Evolutionary conservation across 2,329 filamentous ascomycete species (phyloP), one percentile per base, ranked within the genome.

Genomic region (Alternaria longipes): DNA sequence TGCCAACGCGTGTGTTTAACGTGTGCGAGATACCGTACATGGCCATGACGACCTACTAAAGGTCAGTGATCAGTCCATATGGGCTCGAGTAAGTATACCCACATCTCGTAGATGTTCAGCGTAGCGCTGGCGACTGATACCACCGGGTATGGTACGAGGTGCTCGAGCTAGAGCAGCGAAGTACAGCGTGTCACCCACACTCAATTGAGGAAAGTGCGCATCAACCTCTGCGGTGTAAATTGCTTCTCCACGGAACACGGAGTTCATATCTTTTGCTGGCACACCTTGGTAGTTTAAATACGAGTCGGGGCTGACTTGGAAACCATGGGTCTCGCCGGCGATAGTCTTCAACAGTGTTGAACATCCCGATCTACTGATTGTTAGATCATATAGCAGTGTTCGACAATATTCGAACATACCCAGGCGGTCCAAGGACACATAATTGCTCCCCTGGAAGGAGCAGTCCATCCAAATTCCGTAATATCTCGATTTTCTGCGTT

Each of bases 171-270:
- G 62, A 34, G 91, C 90, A 34, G 91, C 91, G 65, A 94, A 94
- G 56, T 88, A 89, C 47, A 94, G 83, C 1, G 91, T 94, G 67
- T 94, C 89, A 32, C 90, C 90, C 51, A 94, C 91, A 2, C 86
- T 88, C 66, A 94, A 78, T 79, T 90, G 86, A 22, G 91, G 90
- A 70, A 93, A 93, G 78, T 93, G 91, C 2, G 90, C 89, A 74
- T 95, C 92, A 28, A 92, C 89, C 74, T 94, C 91, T 57, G 91
- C 91, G 0, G 90, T 93, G 79, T 94, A 95, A 74, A 94, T 93
- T 62, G 90, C 90, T 80, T 95, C 92, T 64, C 92, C 92, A 40
- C 90, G 88, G 79, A 93, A 93, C 54, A 85, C 81, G 3, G 86
- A 87, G 77, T 91, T 87, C 90, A 95, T 94, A 69, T 91, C 86